Percentiles rank a stretch among this genome's conserved stretches.
phyloP scores from a whole-genome alignment of 2,329 filamentous ascomycete genomes.

The Paraconiothyrium brasiliense region DNA sequence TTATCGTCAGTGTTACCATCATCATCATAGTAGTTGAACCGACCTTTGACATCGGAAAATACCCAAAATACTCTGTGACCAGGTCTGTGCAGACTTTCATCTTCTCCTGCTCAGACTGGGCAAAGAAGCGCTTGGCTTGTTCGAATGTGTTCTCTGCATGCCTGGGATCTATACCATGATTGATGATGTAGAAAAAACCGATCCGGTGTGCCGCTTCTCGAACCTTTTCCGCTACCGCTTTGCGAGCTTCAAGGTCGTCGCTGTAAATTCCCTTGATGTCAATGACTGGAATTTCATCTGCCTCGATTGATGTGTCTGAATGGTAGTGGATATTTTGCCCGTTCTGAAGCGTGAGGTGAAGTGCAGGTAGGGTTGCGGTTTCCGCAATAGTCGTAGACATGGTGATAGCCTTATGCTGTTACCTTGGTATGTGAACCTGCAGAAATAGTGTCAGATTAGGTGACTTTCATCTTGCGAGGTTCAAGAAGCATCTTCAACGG shows the following conservation, averaged over 20 bases:
- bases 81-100: slow-evolving; percentile 57
- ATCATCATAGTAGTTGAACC: not conserved
- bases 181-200: slow-evolving; percentile 27
- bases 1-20: not conserved
- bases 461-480: not conserved
- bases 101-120: slow-evolving; percentile 56
- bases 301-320: slow-evolving; percentile 24
- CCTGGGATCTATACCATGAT: slow-evolving; percentile 21
- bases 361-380: slow-evolving; percentile 10
- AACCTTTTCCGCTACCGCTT: slow-evolving; percentile 24
- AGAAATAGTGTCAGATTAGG: not conserved
- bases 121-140: slow-evolving; percentile 56
- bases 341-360: slow-evolving; percentile 26
- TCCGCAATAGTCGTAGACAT: slow-evolving; percentile 17
- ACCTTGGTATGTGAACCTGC: not conserved
- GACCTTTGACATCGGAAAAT: slow-evolving; percentile 44
- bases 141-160: slow-evolving; percentile 44
- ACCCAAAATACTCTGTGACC: slow-evolving; percentile 49
- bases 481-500: not conserved
- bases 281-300: slow-evolving; percentile 29
- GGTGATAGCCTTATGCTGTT: not conserved
- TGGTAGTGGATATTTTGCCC: slow-evolving; percentile 25
- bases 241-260: slow-evolving; percentile 22
- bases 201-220: slow-evolving; percentile 20
- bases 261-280: slow-evolving; percentile 24